Conservation (phyloP, 2,329 filamentous ascomycete species). For the Xylariales sp. region DNA sequence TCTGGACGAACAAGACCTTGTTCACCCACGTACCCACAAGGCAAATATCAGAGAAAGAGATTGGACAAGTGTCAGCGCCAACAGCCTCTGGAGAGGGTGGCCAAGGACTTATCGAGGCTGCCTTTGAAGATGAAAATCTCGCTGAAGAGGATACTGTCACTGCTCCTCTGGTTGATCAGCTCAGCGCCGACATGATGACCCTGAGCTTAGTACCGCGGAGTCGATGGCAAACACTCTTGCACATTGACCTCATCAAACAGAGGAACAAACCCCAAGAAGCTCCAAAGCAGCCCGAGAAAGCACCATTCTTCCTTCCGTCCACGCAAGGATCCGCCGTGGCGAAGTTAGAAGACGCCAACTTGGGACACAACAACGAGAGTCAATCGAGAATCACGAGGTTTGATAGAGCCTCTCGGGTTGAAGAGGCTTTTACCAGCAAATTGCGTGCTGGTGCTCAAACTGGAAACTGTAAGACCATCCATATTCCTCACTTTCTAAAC, state of each 20-base stretch:
- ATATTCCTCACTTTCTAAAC: not conserved
- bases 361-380: constrained; percentile 20
- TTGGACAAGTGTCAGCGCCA: constrained; percentile 61
- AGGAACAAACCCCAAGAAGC: constrained; percentile 93
- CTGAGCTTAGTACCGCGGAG: constrained; percentile 85
- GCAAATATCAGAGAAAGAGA: constrained; percentile 75
- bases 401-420: constrained; percentile 45
- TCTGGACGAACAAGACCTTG: constrained; percentile 92
- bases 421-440: constrained; percentile 55
- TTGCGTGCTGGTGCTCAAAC: constrained; percentile 49
- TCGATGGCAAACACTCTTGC: constrained; percentile 89
- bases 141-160: constrained; percentile 51
- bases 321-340: constrained; percentile 33
- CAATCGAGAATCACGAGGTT: constrained; percentile 65
- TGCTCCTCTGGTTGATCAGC: constrained; percentile 64
- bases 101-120: constrained; percentile 69
- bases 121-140: constrained; percentile 54
- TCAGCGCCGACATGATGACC: constrained; percentile 79
- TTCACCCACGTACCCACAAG: constrained; percentile 86
- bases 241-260: constrained; percentile 87
- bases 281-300: constrained; percentile 87
- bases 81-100: constrained; percentile 81
- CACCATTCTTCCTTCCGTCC: constrained; percentile 89
- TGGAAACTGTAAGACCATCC: constrained; percentile 53
- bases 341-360: constrained; percentile 19